Base-by-base conservation (phyloP, 768 basidiomycete genomes). In the Rhodocollybia butyracea region DNA sequence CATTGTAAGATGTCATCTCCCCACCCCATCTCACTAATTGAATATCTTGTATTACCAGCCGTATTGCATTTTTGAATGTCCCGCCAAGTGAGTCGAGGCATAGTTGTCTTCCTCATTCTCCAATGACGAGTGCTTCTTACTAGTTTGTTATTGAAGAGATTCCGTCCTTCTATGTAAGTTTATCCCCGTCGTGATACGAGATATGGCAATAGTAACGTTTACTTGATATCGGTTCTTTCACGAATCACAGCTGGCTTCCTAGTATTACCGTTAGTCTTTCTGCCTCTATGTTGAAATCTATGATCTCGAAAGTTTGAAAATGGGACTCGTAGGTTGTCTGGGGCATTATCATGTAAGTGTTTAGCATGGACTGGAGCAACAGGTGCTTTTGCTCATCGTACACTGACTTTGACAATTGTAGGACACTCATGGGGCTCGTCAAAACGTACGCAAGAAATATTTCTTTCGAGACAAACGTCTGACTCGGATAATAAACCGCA, bases 271-370 rank as follows among this genome's bases (percentile, higher is more conserved):
- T 84, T 60, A 58, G 74, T 64, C 13, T 15, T 27, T 45, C 26
- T 27, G 39, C 39, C 17, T 38, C 34, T 34, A 15, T 3, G 0
- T 22, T 47, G 12, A 6, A 34, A 19, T 10, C 22, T 38, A 5
- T 34, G 12, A 48, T 19, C 19, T 34, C 26, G 13, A 22, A 1
- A 24, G 24, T 19, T 13, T 30, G 24, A 38, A n/a, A n/a, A n/a
- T n/a, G n/a, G n/a, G n/a, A n/a, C n/a, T n/a, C n/a, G n/a, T n/a
- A 86, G 85, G 68, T 84, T 10, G 60, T 75, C 7, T 89, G 88
- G 87, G 88, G 87, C 0, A 69, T 76, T 7, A 72, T 88, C 46
- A 82, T 83, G 85, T 85, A 54, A 29, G 78, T 64, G 12, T 45
- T 2, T 27, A 13, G 17, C 17, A 40, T n/a, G 15, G 39, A 40